Base-by-base conservation (phyloP, 1,139 yeast species). In the Yamadazyma friedrichii region DNA sequence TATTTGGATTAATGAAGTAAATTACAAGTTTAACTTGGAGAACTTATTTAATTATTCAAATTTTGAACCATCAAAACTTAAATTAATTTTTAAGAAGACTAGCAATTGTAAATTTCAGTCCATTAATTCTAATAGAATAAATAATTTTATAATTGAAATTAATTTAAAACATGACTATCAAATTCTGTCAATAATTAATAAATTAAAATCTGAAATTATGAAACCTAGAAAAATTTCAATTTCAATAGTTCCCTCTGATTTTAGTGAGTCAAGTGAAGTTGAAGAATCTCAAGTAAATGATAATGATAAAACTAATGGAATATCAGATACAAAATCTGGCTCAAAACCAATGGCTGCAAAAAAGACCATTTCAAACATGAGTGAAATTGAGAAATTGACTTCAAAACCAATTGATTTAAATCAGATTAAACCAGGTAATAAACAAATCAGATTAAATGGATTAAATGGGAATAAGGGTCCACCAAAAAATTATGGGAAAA, bases 1-100 rank as follows among this genome's bases (percentile, higher is more conserved):
- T 6, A 24, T 54, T 13, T 54, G 58, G 59, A 35, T 41, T 12
- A 42, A 44, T 25, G 20, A 33, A 6, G 31, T n/a, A 17, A 31
- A 41, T 29, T 30, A 38, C 17, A 36, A 28, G 6, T 32, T 50
- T 6, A 45, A 48, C 31, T 46, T 50, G 35, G 31, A 45, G 11
- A 54, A 54, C 33, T 43, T 55, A 27, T 25, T 34, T 10, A 41
- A 29, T 8, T 41, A 24, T 24, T 4, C 29, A 2, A 15, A 12
- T 8, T 5, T 25, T 2, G 20, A 29, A 2, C 24, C 32, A 2
- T 22, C 17, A 2, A 6, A 17, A 6, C n/a, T 49, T 1, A 20
- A 11, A n/a, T 32, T 49, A 15, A 30, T 20, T 45, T 37, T 48
- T 44, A 41, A 39, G 26, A 38, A 41, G 26, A n/a, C 43, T 36